Evolutionary conservation across 352 stramenopile genomes (phyloP).

Genomic region (Pythium diclinum): DNA sequence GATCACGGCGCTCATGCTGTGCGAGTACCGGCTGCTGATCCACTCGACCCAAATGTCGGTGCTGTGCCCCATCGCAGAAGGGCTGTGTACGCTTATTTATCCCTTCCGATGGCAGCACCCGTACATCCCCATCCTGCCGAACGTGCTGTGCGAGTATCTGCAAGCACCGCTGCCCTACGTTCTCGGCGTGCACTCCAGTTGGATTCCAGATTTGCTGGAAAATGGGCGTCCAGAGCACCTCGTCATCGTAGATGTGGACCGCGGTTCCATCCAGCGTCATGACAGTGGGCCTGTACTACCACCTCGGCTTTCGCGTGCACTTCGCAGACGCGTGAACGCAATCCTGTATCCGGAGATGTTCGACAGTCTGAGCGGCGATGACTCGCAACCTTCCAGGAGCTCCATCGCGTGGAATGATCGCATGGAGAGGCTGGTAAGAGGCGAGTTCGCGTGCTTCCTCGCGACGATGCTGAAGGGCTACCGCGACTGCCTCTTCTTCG

Average conservation of each 20-base stretch:
- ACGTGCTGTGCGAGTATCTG: conserved; percentile 79
- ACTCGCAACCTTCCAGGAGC: background rate
- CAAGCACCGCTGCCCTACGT: conserved; percentile 84
- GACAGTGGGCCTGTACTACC: conserved; percentile 62
- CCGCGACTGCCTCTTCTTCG: conserved; percentile 83
- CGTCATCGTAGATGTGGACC: conserved; percentile 79
- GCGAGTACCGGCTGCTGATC: conserved; percentile 76
- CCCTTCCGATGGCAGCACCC: conserved; percentile 85
- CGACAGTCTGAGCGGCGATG: background rate
- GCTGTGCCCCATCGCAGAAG: conserved; percentile 69
- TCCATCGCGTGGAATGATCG: conserved; percentile 28
- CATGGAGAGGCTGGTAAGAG: conserved; percentile 61
- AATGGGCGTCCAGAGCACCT: conserved; percentile 72
- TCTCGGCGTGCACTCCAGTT: conserved; percentile 71
- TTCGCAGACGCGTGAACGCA: conserved; percentile 48
- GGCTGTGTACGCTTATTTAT: conserved; percentile 76
- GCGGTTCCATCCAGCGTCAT: conserved; percentile 56
- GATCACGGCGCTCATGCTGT: conserved; percentile 63
- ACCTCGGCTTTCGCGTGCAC: conserved; percentile 38
- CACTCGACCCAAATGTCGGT: conserved; percentile 76
- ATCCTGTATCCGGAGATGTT: conserved; percentile 50
- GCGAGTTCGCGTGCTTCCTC: conserved; percentile 76
- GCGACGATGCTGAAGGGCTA: conserved; percentile 70
- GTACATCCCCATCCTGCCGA: conserved; percentile 79
- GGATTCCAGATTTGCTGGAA: conserved; percentile 63